These are phyloP conservation scores for Nakazawaea ishiwadae DNA, from an alignment of 805 yeast species.

Conservation along the genomic window DNA sequence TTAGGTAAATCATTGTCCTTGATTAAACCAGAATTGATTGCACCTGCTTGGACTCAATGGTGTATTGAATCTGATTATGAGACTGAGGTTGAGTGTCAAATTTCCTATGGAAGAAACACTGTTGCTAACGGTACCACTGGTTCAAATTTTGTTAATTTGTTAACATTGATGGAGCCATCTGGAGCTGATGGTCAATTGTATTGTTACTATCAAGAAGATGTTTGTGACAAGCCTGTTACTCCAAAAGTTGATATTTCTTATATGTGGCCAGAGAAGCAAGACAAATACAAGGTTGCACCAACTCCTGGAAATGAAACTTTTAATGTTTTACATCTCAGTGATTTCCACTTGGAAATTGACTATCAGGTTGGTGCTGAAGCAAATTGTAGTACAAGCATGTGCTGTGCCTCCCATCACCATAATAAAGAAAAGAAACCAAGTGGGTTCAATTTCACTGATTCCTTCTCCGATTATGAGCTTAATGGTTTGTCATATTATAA, in stretches of 20 bases:
- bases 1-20: slow-evolving; percentile 33
- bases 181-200: slow-evolving; percentile 56
- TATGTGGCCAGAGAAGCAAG: slow-evolving; percentile 42
- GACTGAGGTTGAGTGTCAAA: slow-evolving; percentile 23
- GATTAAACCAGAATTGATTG: slow-evolving; percentile 35
- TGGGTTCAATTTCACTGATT: slow-evolving; percentile 34
- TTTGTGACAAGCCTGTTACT: slow-evolving; percentile 52
- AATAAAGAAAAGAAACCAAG: slow-evolving; percentile 34
- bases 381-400: slow-evolving; percentile 47
- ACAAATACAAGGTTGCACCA: slow-evolving; percentile 37
- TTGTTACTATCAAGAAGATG: slow-evolving; percentile 47
- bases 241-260: slow-evolving; percentile 41
- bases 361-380: slow-evolving; percentile 52
- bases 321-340: slow-evolving; percentile 63
- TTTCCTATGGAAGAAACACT: slow-evolving; percentile 32
- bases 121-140: slow-evolving; percentile 33
- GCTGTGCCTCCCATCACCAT: slow-evolving; percentile 52
- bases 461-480: slow-evolving; percentile 12
- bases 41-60: slow-evolving; percentile 37
- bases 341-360: slow-evolving; percentile 58
- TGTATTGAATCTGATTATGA: slow-evolving; percentile 30
- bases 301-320: slow-evolving; percentile 35
- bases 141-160: slow-evolving; percentile 45
- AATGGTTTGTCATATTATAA: slow-evolving; percentile 19
- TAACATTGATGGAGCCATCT: slow-evolving; percentile 46